Evolutionary conservation across 1,139 yeast species (phyloP).

Genomic region (Blastobotrys elegans): DNA sequence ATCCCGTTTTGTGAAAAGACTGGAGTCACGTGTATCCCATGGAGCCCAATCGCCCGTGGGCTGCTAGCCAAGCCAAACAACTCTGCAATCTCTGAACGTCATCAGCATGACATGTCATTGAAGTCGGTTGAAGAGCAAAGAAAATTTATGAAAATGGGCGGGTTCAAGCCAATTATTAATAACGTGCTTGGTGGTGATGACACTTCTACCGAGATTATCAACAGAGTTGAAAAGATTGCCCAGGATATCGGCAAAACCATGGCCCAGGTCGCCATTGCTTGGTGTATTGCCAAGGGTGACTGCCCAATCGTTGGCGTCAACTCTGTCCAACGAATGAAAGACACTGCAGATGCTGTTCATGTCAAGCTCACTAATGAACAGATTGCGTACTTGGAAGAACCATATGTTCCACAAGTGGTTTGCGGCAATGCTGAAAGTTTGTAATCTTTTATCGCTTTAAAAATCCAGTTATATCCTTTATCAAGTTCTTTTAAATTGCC

Average conservation of each 20-base stretch:
- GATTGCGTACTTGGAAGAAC: constrained; percentile 45
- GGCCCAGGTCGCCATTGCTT: constrained; percentile 53
- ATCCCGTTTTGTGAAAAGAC: constrained; percentile 47
- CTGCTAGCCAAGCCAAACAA: constrained; percentile 40
- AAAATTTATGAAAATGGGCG: no score
- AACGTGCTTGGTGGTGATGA: neutral
- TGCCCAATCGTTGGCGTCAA: constrained; percentile 54
- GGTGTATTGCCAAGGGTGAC: constrained; percentile 51
- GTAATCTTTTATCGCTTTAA: no score
- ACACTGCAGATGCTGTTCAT: constrained; percentile 43
- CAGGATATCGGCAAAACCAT: constrained; percentile 43
- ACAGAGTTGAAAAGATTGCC: constrained; percentile 52
- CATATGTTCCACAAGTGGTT: no score
- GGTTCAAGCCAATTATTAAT: no score
- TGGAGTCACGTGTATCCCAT: constrained; percentile 47
- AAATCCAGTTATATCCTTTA: no score
- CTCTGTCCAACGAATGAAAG: constrained; percentile 48
- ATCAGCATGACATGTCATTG: neutral
- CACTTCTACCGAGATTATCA: constrained; percentile 36
- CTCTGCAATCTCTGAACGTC: constrained; percentile 20
- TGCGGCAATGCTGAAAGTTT: no score
- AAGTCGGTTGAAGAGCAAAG: no score
- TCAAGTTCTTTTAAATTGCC: no score
- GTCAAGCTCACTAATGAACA: constrained; percentile 46
- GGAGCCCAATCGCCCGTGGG: constrained; percentile 51